Base-by-base conservation (phyloP, 371 early-diverging fungal species). In the Rhizopus arrhizus region DNA sequence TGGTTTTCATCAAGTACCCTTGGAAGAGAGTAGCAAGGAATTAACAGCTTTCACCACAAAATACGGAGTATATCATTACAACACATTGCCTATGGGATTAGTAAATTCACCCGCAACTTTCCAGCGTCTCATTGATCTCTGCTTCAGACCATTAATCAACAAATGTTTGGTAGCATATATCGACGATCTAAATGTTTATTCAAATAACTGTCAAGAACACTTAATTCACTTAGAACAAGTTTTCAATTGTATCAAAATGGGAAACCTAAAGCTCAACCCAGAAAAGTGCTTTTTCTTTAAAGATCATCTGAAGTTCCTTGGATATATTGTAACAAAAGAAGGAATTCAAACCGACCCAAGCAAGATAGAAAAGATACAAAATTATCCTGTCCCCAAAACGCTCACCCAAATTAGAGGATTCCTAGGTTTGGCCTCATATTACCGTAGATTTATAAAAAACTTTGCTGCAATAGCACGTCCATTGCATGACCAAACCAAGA, bases 1-100 rank as follows among this genome's bases (percentile, higher is more conserved):
- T 43, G 62, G 62, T 8, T 62, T 50, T 35, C 33, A 47, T 43
- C 50, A 62, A 45, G 35, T 62, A 5, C 4, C 4, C 1, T 3
- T 10, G 11, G 28, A 56, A 0, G 52, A 55, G 13, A n/a, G 16
- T 2, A 13, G n/a, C 1, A 51, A 45, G 13, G 38, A 35, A 16
- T 36, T 32, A 0, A 62, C 56, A 0, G 56, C 56, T 0, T 56
- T 56, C 56, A 62, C 51, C 4, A 62, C 56, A 6, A 31, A 45
- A 8, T 62, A 28, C 28, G 62, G 56, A 0, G 15, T 51, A 35
- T 62, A 16, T 29, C 29, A 45, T 5, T 62, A 28, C 28, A 9
- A 8, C 0, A 42, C 49, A 2, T 9, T 56, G 7, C 56, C 56
- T 2, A 22, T 56, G 13, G 56, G 62, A 2, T n/a, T 56, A 3